Percentiles rank a stretch among this genome's conserved stretches.
These are phyloP conservation scores for Monosporozyma aerobia DNA, from an alignment of 805 yeast species.

Conservation along the genomic window DNA sequence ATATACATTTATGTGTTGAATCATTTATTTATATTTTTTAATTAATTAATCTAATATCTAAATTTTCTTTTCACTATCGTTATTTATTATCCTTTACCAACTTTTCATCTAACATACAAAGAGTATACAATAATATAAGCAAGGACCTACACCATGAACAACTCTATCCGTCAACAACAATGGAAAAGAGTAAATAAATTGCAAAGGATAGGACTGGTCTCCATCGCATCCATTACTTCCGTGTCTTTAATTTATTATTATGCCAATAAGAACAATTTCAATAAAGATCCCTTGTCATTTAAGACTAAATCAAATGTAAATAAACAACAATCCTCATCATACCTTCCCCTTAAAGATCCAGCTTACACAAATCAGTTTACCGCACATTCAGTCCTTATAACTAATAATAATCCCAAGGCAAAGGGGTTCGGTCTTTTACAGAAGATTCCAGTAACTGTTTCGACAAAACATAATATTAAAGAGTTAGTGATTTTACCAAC, in stretches of 20 bases:
- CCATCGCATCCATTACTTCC: background rate
- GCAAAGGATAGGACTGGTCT: background rate
- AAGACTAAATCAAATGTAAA: background rate
- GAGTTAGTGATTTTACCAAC: background rate
- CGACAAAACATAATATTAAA: background rate
- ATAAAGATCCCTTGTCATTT: background rate
- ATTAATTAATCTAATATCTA: background rate
- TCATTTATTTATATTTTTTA: background rate
- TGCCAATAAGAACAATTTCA: background rate
- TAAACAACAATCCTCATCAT: background rate
- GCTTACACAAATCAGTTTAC: background rate
- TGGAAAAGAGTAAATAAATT: background rate
- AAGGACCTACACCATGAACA: background rate
- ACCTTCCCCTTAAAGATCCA: background rate
- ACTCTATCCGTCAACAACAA: background rate
- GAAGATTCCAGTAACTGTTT: background rate
- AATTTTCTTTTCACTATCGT: slow-evolving; percentile 1
- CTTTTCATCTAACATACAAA: too few species aligned
- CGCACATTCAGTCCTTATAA: background rate
- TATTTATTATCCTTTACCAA: background rate
- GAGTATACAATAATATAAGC: background rate
- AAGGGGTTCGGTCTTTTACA: background rate
- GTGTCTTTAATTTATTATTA: background rate
- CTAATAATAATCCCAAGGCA: background rate
- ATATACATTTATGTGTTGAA: background rate